A percentile compares a stretch with the other conserved stretches of the same genome.
phyloP scores from a whole-genome alignment of 257 asterid genomes.

The Capsicum chinense region DNA sequence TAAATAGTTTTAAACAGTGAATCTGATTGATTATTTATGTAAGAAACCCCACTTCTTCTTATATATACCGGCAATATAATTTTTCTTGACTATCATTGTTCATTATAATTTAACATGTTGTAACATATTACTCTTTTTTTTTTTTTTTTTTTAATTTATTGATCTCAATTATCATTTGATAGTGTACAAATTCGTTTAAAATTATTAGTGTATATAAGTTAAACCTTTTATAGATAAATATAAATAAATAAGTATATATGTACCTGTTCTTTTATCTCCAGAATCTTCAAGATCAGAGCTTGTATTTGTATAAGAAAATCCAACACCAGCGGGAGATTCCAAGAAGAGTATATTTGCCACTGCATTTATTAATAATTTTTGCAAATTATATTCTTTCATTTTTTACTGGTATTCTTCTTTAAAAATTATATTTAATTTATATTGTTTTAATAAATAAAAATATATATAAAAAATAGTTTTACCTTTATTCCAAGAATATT shows the following conservation, averaged over 20 bases:
- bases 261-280: constrained; percentile 82
- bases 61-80: neutral
- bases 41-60: neutral
- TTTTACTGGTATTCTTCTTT: neutral
- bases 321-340: constrained; percentile 94
- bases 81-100: neutral
- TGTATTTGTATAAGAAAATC: constrained; percentile 84
- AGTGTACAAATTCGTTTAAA: neutral
- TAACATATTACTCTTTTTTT: neutral
- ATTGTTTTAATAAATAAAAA: too few relatives aligned
- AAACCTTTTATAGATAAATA: too few relatives aligned
- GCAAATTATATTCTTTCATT: neutral
- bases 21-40: neutral
- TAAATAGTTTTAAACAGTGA: neutral
- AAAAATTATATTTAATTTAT: too few relatives aligned
- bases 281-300: constrained; percentile 62
- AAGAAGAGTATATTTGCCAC: constrained; percentile 79
- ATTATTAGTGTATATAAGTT: neutral
- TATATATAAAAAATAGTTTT: neutral
- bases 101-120: neutral
- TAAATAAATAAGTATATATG: constrained; percentile 24
- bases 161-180: neutral
- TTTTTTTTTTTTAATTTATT: too few relatives aligned
- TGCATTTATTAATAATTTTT: constrained; percentile 35
- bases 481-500: constrained; percentile 87